phyloP scores from a whole-genome alignment of 306 rosid species.

The apple (Malus domestica) region ASM211411v1 NC_041801.1:506501-507000 shows the following conservation, averaged over 20 bases:
- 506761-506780: background rate
- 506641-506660: background rate
- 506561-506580: slow-evolving; percentile 24
- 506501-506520: slow-evolving; percentile 52
- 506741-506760: too few relatives aligned
- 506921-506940: too few relatives aligned
- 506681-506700: background rate
- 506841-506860: too few relatives aligned
- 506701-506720: background rate
- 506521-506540: slow-evolving; percentile 59
- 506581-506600: slow-evolving; percentile 33
- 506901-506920: too few relatives aligned
- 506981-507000: too few relatives aligned
- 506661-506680: background rate
- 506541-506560: slow-evolving; percentile 22
- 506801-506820: too few relatives aligned
- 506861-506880: too few relatives aligned
- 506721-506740: background rate
- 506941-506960: too few relatives aligned
- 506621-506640: background rate
- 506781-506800: background rate
- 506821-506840: too few relatives aligned
- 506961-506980: too few relatives aligned
- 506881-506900: too few relatives aligned
- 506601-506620: slow-evolving; percentile 40